Base-by-base conservation (phyloP, 164 flowering plant species). In the Umbellularia californica region DNA sequence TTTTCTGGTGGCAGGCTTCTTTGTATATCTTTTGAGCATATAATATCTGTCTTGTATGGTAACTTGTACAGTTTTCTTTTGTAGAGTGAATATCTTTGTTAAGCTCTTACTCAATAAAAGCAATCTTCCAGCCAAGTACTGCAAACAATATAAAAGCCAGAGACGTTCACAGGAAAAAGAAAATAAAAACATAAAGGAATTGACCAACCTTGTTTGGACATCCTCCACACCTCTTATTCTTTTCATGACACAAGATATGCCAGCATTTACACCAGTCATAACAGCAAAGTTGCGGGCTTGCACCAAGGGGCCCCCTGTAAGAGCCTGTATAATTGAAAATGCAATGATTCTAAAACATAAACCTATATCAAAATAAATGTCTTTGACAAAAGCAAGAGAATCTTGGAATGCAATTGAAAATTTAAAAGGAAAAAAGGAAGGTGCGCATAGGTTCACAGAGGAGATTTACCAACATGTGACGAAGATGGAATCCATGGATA, bases 221-320 rank as follows among this genome's bases (percentile, higher is more conserved):
- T 95, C 99, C 80, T 92, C 99, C 79, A 89, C 92, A 74, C 99
- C 99, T 76, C 96, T 89, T 55, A 93, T 55, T 85, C 97, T 90
- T 77, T 84, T 93, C 95, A 95, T 83, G 73, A 95, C 89, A 86
- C 89, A 89, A 7, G 97, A 86, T 70, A 95, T 86, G 55, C 97
- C 99, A 60, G 98, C 97, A 87, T 92, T 92, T 19, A 89, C 97
- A 70, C 98, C 98, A 0, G 98, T 95, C 90, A 95, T 95, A 23
- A 93, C 96, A 66, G 99, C 99, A 84, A 95, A 91, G 76, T 95
- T 95, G 41, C 99, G 95, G 23, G 98, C 99, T 81, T 95, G 99
- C 50, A 87, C 82, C 80, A 93, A 75, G 0, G 99, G 99, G 63
- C 97, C 97, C 6, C 97, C 99, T 62, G 90, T 68, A 63, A 95